Evolutionary conservation across 768 basidiomycete species (phyloP), one percentile per base, ranked within the genome.

Genomic region (Plicaturopsis crispa): DNA sequence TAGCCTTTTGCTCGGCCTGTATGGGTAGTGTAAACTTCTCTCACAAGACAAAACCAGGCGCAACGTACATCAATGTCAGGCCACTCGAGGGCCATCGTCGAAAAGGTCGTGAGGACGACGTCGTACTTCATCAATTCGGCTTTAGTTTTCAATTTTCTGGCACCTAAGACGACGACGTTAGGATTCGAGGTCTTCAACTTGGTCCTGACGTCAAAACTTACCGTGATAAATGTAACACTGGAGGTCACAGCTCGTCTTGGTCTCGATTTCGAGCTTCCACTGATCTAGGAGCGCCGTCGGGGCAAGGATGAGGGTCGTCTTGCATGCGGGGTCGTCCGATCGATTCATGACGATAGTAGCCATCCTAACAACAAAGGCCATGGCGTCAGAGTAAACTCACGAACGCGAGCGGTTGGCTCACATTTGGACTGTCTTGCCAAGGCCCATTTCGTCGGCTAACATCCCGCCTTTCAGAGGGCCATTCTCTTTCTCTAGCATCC

Each of bases 251-350:
- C 68, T 69, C 2, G 75, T 73, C 60, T 75, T 75, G 33, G 66
- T 62, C 51, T 80, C 74, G 21, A 75, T 71, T 55, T 80, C 78
- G 22, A 62, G 49, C 49, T 72, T 69, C 78, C 78, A 80, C 43
- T 87, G 85, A 35, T 75, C 67, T 8, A 86, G 63, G 6, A 87
- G 59, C 1, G 81, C 78, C 12, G 78, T 55, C 5, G 79, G 80
- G 2, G 80, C 78, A 18, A 87, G 53, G 40, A 89, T 75, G 1
- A 89, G 65, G 17, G 73, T 86, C 0, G 76, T 74, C 56, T 80
- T 82, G 55, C 70, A 63, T 16, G 51, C 53, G 0, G 67, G 66
- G 44, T 82, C 67, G 2, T 48, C 40, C 0, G 78, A 69, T 5
- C 52, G 61, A 50, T 85, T 81, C 38, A 63, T 63, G 19, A 72